phyloP scores from a whole-genome alignment of 441 rosid species.

The Croton setiger region DNA sequence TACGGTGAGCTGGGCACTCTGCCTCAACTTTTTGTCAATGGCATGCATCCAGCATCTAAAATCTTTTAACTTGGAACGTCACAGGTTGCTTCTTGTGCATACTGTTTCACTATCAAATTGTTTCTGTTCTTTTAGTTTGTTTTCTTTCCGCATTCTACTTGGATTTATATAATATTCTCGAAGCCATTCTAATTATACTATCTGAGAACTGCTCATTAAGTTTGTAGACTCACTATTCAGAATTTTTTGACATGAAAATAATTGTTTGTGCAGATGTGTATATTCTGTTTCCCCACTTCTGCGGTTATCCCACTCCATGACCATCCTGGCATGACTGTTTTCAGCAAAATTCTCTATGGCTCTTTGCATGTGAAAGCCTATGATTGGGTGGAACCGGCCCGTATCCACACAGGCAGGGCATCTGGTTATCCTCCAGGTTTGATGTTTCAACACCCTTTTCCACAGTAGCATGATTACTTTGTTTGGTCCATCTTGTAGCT shows the following conservation, averaged over 20 bases:
- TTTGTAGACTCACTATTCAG: neutral
- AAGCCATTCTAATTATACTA: neutral
- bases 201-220: neutral
- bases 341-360: conserved; percentile 88
- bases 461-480: neutral
- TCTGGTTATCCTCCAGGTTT: conserved; percentile 51
- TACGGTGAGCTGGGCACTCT: conserved; percentile 45
- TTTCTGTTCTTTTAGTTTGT: neutral
- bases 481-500: neutral
- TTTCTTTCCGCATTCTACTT: conserved; percentile 1
- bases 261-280: conserved; percentile 72
- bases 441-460: conserved; percentile 15
- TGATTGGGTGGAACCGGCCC: conserved; percentile 87
- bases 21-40: neutral
- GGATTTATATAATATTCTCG: neutral
- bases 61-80: neutral
- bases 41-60: neutral
- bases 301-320: conserved; percentile 91
- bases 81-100: neutral
- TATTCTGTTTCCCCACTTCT: conserved; percentile 92
- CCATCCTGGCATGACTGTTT: conserved; percentile 92
- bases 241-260: conserved; percentile 13
- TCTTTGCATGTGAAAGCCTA: conserved; percentile 89
- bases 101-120: neutral
- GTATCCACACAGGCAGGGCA: conserved; percentile 38